Percentiles rank a stretch among this genome's conserved stretches.
Conservation (phyloP, 176 grass and related monocot genomes). For the Aegilops umbellulata region DNA sequence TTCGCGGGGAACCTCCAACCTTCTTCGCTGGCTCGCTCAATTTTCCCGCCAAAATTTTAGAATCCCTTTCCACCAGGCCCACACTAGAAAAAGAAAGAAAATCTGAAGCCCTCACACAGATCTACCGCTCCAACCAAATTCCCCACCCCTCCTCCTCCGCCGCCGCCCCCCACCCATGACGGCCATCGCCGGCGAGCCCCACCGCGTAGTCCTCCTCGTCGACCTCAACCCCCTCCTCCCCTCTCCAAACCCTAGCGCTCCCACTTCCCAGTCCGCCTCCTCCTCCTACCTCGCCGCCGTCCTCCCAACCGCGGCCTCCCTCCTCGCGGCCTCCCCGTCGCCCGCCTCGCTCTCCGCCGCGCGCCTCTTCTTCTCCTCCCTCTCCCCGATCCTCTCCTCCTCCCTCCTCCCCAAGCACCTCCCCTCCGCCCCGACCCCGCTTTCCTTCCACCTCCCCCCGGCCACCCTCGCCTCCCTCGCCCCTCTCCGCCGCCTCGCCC, state of each 20-base stretch:
- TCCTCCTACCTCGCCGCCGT: slow-evolving; percentile 41
- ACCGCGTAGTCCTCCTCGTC: slow-evolving; percentile 64
- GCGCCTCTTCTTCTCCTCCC: slow-evolving; percentile 61
- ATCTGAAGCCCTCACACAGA: slow-evolving; percentile 16
- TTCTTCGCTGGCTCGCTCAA: neutral
- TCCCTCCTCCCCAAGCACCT: slow-evolving; percentile 56
- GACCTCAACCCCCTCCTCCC: slow-evolving; percentile 55
- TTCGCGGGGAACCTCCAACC: neutral
- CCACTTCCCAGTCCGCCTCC: neutral
- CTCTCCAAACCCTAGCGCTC: neutral
- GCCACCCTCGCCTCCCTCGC: slow-evolving; percentile 48
- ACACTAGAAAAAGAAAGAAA: neutral
- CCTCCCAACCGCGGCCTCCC: slow-evolving; percentile 41
- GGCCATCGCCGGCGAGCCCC: slow-evolving; percentile 36
- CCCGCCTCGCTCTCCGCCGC: slow-evolving; percentile 36
- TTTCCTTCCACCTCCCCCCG: slow-evolving; percentile 61
- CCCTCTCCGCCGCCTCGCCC: slow-evolving; percentile 32
- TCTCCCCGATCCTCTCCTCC: slow-evolving; percentile 61
- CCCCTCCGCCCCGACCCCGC: slow-evolving; percentile 46
- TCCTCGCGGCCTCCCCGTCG: slow-evolving; percentile 8
- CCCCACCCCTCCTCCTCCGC: neutral
- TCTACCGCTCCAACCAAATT: slow-evolving; percentile 9
- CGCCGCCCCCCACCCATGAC: slow-evolving; percentile 33
- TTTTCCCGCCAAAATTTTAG: slow-evolving; percentile 54
- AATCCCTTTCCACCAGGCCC: neutral